phyloP scores from a whole-genome alignment of 202 grass and related monocot genomes.

The Thinopyrum obtusiflorum region DNA sequence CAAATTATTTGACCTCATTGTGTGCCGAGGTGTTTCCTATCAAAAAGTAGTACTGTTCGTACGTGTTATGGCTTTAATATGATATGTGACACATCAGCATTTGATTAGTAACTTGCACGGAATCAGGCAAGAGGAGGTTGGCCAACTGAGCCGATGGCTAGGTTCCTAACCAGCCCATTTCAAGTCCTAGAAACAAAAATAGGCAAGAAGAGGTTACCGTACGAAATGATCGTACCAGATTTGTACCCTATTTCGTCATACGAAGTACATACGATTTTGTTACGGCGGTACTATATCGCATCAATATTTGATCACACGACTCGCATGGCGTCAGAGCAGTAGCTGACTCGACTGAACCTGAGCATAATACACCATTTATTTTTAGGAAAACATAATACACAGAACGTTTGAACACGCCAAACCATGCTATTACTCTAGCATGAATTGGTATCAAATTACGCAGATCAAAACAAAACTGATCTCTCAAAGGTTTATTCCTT shows the following conservation, averaged over 20 bases:
- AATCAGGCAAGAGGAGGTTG: not conserved
- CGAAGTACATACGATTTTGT: too few species aligned
- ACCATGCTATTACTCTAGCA: not conserved
- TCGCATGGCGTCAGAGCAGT: not conserved
- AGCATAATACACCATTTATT: too few species aligned
- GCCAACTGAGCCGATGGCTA: too few species aligned
- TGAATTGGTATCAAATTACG: not conserved
- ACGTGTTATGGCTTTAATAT: too few species aligned
- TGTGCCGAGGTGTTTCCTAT: not conserved
- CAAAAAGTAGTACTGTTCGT: not conserved
- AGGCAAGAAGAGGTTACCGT: not conserved
- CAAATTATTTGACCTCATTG: not conserved
- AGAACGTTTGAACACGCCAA: not conserved
- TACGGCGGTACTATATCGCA: not conserved
- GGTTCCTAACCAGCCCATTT: too few species aligned
- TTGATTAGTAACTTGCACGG: too few species aligned
- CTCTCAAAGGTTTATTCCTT: constrained; percentile 28
- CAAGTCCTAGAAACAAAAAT: too few species aligned
- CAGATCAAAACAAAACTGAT: not conserved
- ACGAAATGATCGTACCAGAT: not conserved
- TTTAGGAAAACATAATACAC: too few species aligned
- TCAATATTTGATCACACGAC: not conserved
- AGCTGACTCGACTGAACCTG: not conserved
- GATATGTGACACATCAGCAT: too few species aligned
- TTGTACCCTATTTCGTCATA: not conserved